Evolutionary conservation across 75 land plant species (phyloP).

Genomic region (Sequoiadendron giganteum): DNA sequence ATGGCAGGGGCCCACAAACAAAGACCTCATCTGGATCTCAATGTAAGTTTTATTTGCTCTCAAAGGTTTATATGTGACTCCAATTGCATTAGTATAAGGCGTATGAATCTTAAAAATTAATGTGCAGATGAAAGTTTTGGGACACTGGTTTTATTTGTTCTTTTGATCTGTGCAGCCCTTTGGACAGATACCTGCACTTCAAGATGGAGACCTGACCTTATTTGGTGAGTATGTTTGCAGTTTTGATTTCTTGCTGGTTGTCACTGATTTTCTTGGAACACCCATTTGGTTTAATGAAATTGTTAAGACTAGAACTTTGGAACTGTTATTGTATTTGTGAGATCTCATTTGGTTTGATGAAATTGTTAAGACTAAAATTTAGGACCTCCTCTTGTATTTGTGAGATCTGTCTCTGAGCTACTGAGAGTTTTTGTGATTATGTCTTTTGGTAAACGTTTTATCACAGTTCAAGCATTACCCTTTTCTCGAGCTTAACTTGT

Average conservation of each 20-base stretch:
- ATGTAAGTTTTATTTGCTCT: conserved; percentile 10
- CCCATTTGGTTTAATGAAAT: background rate
- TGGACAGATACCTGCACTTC: conserved; percentile 46
- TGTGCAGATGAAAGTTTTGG: background rate
- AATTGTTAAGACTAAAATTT: background rate
- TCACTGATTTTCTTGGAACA: background rate
- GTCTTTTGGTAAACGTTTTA: no score
- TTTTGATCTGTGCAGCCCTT: conserved; percentile 45
- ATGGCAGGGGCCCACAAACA: conserved; percentile 41
- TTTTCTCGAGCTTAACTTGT: no score
- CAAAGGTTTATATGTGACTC: background rate
- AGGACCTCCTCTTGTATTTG: background rate
- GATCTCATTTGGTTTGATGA: background rate
- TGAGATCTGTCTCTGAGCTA: no score
- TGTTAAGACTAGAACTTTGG: background rate
- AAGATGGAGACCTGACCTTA: conserved; percentile 39
- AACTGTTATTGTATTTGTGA: no score
- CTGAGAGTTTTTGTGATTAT: no score
- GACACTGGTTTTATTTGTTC: background rate
- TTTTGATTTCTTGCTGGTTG: background rate
- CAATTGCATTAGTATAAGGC: background rate
- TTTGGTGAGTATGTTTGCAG: conserved; percentile 30
- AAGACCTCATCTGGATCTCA: conserved; percentile 32
- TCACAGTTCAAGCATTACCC: no score
- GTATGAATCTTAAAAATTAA: background rate